A percentile compares a stretch with the other conserved stretches of the same genome.
These are phyloP conservation scores for Fraxinus baroniana DNA, from an alignment of 305 asterid genomes.

Conservation along the genomic window DNA sequence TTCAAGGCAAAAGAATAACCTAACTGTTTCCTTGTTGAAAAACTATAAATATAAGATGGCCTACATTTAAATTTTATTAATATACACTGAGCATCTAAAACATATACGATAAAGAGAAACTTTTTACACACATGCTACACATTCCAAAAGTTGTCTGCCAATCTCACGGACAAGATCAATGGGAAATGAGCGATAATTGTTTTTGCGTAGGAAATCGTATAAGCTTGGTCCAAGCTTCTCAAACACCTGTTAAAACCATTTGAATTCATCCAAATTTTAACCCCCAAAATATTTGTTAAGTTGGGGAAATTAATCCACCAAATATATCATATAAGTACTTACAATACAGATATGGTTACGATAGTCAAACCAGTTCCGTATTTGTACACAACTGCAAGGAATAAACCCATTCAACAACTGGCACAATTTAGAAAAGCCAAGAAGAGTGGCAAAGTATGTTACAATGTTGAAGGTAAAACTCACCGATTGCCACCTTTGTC, in stretches of 20 bases:
- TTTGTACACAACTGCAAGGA: conserved; percentile 92
- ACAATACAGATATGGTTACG: conserved; percentile 92
- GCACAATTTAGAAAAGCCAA: conserved; percentile 36
- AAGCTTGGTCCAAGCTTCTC: conserved; percentile 99
- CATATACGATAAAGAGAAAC: conserved; percentile 36
- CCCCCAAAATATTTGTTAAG: conserved; percentile 57
- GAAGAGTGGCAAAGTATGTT: conserved; percentile 4
- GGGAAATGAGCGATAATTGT: conserved; percentile 97
- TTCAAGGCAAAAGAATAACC: not conserved
- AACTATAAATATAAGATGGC: not conserved
- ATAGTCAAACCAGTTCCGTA: conserved; percentile 94
- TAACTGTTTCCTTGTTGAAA: not conserved
- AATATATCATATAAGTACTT: conserved; percentile 57
- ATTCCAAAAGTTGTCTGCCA: conserved; percentile 98
- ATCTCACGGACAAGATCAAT: conserved; percentile 97
- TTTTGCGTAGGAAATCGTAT: conserved; percentile 98
- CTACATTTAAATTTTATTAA: not conserved
- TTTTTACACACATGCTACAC: conserved; percentile 98
- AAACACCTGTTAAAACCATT: conserved; percentile 95
- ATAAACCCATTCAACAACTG: conserved; percentile 69
- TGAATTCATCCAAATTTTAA: conserved; percentile 65
- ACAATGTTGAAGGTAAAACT: conserved; percentile 28
- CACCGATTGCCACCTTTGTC: conserved; percentile 83
- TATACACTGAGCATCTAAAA: not conserved
- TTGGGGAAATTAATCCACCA: conserved; percentile 80